Base-by-base conservation (phyloP, 164 flowering plant genomes). In the Stephania cephalantha region DNA sequence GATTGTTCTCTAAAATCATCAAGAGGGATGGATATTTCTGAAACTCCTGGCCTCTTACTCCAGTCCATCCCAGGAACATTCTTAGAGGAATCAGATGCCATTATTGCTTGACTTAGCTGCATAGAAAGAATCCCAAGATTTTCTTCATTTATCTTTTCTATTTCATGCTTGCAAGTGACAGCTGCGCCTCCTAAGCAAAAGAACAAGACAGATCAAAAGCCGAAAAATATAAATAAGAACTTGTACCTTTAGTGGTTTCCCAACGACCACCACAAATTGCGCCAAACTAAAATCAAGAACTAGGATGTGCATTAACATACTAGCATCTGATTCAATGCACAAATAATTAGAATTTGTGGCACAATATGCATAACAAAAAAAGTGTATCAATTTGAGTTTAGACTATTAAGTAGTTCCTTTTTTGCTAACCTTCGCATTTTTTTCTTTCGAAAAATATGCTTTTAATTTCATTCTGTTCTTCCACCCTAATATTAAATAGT, bases 101-200 rank as follows among this genome's bases (percentile, higher is more conserved):
- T 76, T 91, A 90, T 87, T 2, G 89, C 86, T 79, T 87, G 81
- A 80, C 97, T 90, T 73, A 93, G 76, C 74, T 93, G 99, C 52
- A 84, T 79, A 8, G 92, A 86, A 73, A 90, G 89, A 6, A 70
- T 79, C 29, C 44, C 77, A 42, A 95, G 90, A 81, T 80, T 84
- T 46, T 87, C 92, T 70, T 88, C 93, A 78, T 95, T 81, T 58
- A 91, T 90, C 76, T 80, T 85, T 86, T 95, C 97, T 6, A 95
- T 75, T 74, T 90, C 97, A 81, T 93, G 84, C 77, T 95, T 95
- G 82, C 91, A 89, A 69, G 99, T 91, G 66, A 95, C 85, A 76
- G 99, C 99, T 46, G 98, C 88, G 53, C 99, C 99, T 73, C 97
- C 99, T 95, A 81, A 35, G 75, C 3, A 4, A 79, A 48, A 70